phyloP scores from a whole-genome alignment of 1,284 basidiomycete species.

The Kalmanozyma brasiliensis region DNA sequence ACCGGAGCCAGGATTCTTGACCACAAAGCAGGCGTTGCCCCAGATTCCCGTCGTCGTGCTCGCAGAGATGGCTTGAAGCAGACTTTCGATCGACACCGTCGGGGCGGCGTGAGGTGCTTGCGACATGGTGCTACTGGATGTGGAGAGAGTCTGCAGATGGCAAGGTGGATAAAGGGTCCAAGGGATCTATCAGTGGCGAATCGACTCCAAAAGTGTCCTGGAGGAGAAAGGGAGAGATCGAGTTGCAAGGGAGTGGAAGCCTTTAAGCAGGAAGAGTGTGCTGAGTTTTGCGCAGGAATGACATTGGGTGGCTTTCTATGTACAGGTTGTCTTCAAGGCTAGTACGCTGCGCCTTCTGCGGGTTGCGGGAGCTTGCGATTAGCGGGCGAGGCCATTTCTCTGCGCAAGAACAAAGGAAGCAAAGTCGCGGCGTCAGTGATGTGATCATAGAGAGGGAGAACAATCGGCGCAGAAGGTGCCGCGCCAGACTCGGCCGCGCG shows the following conservation, averaged over 20 bases:
- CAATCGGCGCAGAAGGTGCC: conserved; percentile 2
- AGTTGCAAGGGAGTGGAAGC: no score
- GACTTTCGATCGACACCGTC: background rate
- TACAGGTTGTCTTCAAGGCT: conserved; percentile 12
- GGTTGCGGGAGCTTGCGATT: conserved; percentile 97
- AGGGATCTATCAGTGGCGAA: no score
- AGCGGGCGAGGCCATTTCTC: conserved; percentile 90
- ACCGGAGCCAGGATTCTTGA: conserved; percentile 1
- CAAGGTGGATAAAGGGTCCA: no score
- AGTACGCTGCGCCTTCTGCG: conserved; percentile 76
- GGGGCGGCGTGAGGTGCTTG: background rate
- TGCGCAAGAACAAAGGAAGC: conserved; percentile 67
- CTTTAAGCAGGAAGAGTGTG: no score
- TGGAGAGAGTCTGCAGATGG: no score
- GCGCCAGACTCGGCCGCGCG: conserved; percentile 14
- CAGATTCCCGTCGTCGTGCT: conserved; percentile 10
- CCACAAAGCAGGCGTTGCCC: conserved; percentile 35
- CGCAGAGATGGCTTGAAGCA: conserved; percentile 11
- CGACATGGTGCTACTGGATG: no score
- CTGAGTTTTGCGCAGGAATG: background rate
- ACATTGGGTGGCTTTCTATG: conserved; percentile 25
- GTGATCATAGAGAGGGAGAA: background rate
- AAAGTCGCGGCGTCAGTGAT: background rate
- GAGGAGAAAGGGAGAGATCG: background rate
- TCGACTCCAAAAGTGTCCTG: no score